Base-by-base conservation (phyloP, 495 filamentous ascomycete genomes). In the Letharia columbiana region DNA sequence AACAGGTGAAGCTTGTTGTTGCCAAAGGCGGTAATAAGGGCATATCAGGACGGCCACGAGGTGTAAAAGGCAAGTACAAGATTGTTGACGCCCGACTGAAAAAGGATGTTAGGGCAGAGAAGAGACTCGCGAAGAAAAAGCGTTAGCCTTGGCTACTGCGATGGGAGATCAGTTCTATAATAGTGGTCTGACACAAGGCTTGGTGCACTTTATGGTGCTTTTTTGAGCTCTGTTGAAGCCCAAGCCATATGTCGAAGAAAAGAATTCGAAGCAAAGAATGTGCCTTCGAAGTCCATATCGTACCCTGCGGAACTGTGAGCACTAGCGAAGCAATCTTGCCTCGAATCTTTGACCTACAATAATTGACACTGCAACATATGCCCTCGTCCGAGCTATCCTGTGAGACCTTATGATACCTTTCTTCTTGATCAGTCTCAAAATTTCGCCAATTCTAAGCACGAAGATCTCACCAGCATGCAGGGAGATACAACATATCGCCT, bases 1-100 rank as follows among this genome's bases (percentile, higher is more conserved):
- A 84, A 73, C 83, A 89, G 66, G 87, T 93, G 66, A 96, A 90
- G 77, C 83, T 99, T 62, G 91, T 98, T 39, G 92, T 96, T 61
- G 95, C 95, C 18, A 83, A 81, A 66, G 95, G 94, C 65, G 75
- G 81, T 64, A 98, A 99, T 74, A 86, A 85, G 71, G 95, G 92
- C 71, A 86, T 95, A 66, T 83, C 82, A 68, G 86, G 86, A n/a
- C 80, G 89, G 72, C 90, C 90, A 23, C 83, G 80, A 64, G 92
- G 92, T 63, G 93, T 97, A 61, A 98, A 98, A 84, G 94, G 94
- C 47, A 88, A 89, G 73, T 98, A 98, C 77, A 98, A 98, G 87
- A 96, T 99, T 82, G 94, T 99, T 67, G 94, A 99, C 80, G 79
- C 89, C 23, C 84, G 94, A 68, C 86, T 99, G 86, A 98, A 96